These are phyloP conservation scores for Rutstroemia sp. DNA, from an alignment of 2,329 filamentous ascomycete species.

Conservation along the genomic window DNA sequence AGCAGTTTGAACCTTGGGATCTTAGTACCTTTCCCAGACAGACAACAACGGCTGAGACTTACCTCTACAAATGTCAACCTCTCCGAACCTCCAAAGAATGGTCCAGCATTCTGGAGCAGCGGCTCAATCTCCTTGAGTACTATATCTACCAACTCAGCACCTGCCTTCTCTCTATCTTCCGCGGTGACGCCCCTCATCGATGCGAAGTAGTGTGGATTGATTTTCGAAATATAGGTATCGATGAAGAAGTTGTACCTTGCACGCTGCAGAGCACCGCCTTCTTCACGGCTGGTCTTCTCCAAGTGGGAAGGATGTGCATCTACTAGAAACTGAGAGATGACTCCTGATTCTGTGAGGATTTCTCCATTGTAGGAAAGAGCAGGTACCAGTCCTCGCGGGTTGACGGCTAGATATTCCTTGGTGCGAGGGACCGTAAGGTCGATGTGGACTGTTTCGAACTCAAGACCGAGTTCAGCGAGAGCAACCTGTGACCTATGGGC, in stretches of 20 bases:
- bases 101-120: constrained; percentile 47
- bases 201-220: constrained; percentile 41
- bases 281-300: constrained; percentile 45
- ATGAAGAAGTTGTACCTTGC: constrained; percentile 66
- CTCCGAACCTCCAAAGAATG: constrained; percentile 58
- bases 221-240: constrained; percentile 60
- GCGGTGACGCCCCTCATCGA: constrained; percentile 35
- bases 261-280: constrained; percentile 50
- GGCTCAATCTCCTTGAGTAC: constrained; percentile 69
- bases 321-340: constrained; percentile 64
- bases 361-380: constrained; percentile 57
- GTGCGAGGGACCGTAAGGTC: constrained; percentile 63
- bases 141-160: constrained; percentile 44
- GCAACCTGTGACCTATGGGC: constrained; percentile 71
- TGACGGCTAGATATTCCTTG: constrained; percentile 67
- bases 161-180: constrained; percentile 43
- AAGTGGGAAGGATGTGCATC: constrained; percentile 65
- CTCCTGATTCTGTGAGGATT: constrained; percentile 65
- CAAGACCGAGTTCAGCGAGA: constrained; percentile 56
- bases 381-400: constrained; percentile 73
- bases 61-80: constrained; percentile 70
- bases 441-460: constrained; percentile 65
- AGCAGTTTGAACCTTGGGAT: constrained; percentile 48
- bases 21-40: not conserved
- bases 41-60: constrained; percentile 17